These are phyloP conservation scores for Scortechinia acanthostroma DNA, from an alignment of 2,329 filamentous ascomycete genomes.

Conservation along the genomic window DNA sequence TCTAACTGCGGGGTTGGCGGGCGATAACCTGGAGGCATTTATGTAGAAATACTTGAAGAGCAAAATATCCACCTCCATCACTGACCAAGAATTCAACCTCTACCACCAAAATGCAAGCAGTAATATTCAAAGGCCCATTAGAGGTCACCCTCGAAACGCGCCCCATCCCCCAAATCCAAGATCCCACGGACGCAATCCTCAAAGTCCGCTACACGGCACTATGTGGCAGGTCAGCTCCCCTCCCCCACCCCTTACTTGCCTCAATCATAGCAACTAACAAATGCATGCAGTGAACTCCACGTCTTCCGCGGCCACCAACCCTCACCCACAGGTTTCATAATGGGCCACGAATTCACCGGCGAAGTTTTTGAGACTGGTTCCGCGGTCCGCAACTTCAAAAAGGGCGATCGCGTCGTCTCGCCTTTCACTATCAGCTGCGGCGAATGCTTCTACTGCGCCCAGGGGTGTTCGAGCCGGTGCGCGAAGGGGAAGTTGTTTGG, in stretches of 20 bases:
- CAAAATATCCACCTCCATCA: too few relatives aligned
- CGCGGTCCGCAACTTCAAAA: background rate
- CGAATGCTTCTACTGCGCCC: background rate
- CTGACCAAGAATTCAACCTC: too few relatives aligned
- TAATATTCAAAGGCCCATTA: background rate
- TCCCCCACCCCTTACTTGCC: background rate
- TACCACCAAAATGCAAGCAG: too few relatives aligned
- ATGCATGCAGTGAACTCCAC: background rate
- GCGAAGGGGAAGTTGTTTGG: background rate
- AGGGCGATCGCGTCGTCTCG: background rate
- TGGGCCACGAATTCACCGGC: background rate
- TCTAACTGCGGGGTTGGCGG: too few relatives aligned
- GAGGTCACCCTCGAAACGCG: background rate
- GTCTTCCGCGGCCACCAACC: background rate
- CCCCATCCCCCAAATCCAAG: background rate
- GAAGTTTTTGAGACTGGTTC: background rate
- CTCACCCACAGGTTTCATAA: background rate
- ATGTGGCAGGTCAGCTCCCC: background rate
- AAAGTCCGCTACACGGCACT: background rate
- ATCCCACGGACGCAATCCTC: background rate
- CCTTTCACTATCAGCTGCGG: background rate
- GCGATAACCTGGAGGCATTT: too few relatives aligned
- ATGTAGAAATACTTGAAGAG: too few relatives aligned
- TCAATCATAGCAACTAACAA: too few relatives aligned
- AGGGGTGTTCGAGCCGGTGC: background rate